Percentiles rank a stretch among this genome's conserved stretches.
phyloP scores from a whole-genome alignment of 495 filamentous ascomycete genomes.

The Hypoxylon fuscum region DNA sequence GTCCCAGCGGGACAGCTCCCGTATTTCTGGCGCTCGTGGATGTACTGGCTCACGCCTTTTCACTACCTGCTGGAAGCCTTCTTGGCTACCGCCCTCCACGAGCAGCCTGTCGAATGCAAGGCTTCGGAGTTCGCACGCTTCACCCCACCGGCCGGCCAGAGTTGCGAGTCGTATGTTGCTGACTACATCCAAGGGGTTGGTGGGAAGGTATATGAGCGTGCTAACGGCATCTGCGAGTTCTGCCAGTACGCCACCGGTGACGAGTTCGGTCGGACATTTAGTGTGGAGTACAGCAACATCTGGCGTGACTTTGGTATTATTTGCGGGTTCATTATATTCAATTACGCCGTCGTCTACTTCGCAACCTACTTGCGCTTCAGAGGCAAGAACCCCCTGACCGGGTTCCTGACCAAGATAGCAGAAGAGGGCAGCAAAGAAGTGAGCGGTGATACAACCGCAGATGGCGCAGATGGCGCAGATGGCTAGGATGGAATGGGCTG shows the following conservation, averaged over 20 bases:
- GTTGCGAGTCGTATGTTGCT: conserved; percentile 62
- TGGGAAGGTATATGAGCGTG: conserved; percentile 62
- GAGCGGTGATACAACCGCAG: too few species aligned
- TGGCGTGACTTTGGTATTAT: conserved; percentile 62
- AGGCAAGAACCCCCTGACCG: conserved; percentile 41
- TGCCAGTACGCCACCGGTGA: conserved; percentile 41
- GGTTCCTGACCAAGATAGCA: conserved; percentile 14
- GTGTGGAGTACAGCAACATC: conserved; percentile 42
- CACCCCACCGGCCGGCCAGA: conserved; percentile 58
- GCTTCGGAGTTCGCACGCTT: conserved; percentile 66
- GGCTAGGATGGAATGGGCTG: neutral
- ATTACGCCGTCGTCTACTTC: conserved; percentile 60
- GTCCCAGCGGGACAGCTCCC: conserved; percentile 65
- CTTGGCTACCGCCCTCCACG: conserved; percentile 62
- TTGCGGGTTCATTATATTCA: conserved; percentile 64
- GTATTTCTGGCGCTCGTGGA: conserved; percentile 69
- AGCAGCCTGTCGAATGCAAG: conserved; percentile 63
- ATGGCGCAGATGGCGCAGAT: too few species aligned
- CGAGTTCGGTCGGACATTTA: conserved; percentile 42
- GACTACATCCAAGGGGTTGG: conserved; percentile 53
- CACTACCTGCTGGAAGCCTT: conserved; percentile 69
- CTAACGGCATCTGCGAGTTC: conserved; percentile 40
- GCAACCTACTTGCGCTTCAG: conserved; percentile 54
- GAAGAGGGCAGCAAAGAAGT: neutral
- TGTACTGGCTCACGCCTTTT: conserved; percentile 74